phyloP scores from a whole-genome alignment of 345 rosid species.

The Anastatica hierochuntica region DNA sequence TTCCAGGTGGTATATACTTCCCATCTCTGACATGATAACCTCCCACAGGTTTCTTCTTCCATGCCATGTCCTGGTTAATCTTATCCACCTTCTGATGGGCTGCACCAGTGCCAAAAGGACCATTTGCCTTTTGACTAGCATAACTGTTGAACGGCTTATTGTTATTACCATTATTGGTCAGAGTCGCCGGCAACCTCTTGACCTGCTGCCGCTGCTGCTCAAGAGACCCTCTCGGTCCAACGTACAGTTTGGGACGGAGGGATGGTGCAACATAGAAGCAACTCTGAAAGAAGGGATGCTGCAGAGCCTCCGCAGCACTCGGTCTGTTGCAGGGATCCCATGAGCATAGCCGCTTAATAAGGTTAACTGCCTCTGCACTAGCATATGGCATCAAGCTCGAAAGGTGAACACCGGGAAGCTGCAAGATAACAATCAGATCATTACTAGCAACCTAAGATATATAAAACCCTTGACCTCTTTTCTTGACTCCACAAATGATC shows the following conservation, averaged over 20 bases:
- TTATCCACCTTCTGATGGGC: constrained; percentile 50
- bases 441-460: background rate
- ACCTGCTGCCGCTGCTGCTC: constrained; percentile 30
- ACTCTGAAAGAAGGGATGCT: constrained; percentile 91
- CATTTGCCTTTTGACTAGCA: constrained; percentile 38
- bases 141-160: constrained; percentile 36
- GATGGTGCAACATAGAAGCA: constrained; percentile 88
- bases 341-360: constrained; percentile 71
- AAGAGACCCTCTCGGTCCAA: constrained; percentile 36
- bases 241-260: constrained; percentile 48
- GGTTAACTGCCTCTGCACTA: constrained; percentile 54
- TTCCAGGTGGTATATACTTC: constrained; percentile 64
- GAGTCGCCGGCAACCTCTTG: constrained; percentile 38
- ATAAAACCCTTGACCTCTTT: background rate
- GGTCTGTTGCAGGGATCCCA: constrained; percentile 96
- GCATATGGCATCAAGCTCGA: constrained; percentile 55
- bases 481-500: too few species aligned
- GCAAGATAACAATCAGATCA: constrained; percentile 18
- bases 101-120: constrained; percentile 40
- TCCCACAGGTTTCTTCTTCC: constrained; percentile 37
- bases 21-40: constrained; percentile 32
- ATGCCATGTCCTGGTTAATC: constrained; percentile 44
- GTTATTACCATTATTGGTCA: constrained; percentile 24
- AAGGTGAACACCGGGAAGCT: constrained; percentile 49
- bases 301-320: constrained; percentile 76